Percentiles rank a stretch among this genome's conserved stretches.
These are phyloP conservation scores for Angomonas deanei DNA, from an alignment of 208 protist species.

Conservation along the genomic window DNA sequence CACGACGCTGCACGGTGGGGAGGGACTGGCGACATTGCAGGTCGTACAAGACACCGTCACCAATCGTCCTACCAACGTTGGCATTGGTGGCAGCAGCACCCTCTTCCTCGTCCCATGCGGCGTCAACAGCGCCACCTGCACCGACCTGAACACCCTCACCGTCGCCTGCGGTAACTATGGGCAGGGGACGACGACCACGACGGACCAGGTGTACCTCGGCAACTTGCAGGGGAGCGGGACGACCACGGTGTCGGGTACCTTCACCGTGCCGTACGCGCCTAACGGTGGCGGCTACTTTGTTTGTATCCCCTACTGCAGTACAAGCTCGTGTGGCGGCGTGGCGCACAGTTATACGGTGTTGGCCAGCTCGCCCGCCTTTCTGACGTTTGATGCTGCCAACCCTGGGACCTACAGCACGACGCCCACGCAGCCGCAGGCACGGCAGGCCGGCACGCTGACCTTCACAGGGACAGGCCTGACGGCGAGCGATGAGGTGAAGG, in stretches of 20 bases:
- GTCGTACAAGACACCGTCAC: conserved; percentile 27
- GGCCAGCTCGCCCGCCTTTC: conserved; percentile 9
- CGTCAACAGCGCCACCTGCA: conserved; percentile 27
- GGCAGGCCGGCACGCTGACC: conserved; percentile 45
- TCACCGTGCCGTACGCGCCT: conserved; percentile 60
- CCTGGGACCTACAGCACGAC: conserved; percentile 51
- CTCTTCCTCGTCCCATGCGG: conserved; percentile 67
- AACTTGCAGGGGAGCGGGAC: conserved; percentile 22
- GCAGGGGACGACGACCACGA: neutral
- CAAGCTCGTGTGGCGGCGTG: conserved; percentile 22
- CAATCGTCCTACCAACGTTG: conserved; percentile 47
- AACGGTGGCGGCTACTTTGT: conserved; percentile 48
- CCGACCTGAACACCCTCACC: conserved; percentile 32
- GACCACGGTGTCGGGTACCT: conserved; percentile 30
- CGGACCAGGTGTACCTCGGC: conserved; percentile 16
- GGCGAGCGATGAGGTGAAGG: conserved; percentile 39
- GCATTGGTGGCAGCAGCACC: conserved; percentile 42
- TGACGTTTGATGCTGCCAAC: conserved; percentile 48
- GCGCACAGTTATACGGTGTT: conserved; percentile 69
- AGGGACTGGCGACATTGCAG: conserved; percentile 48
- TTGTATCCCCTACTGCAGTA: conserved; percentile 81
- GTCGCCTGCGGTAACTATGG: conserved; percentile 29
- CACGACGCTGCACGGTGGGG: conserved; percentile 28
- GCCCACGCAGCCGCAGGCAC: conserved; percentile 60
- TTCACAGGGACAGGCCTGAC: conserved; percentile 57